phyloP scores from a whole-genome alignment of 1,284 basidiomycete species.

The Malassezia globosa region DNA sequence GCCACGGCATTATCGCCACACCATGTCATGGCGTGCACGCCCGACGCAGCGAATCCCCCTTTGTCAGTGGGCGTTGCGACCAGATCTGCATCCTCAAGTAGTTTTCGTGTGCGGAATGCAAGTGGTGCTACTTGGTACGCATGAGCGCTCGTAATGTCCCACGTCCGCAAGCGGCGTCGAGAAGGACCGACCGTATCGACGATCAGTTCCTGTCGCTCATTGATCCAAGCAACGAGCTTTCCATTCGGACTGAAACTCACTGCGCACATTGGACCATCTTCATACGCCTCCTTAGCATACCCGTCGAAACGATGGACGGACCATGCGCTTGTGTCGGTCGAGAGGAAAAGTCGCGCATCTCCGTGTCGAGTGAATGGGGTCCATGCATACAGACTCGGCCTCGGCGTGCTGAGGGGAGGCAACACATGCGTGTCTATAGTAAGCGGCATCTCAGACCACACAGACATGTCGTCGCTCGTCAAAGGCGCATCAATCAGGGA shows the following conservation, averaged over 20 bases:
- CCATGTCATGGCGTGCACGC: constrained; percentile 59
- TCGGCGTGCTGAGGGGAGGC: constrained; percentile 10
- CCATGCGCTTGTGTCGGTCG: constrained; percentile 16
- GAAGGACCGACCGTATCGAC: constrained; percentile 89
- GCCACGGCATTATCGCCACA: constrained; percentile 91
- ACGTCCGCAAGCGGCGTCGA: constrained; percentile 74
- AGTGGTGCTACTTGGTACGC: constrained; percentile 14
- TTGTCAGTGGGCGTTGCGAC: constrained; percentile 1
- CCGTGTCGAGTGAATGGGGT: constrained; percentile 19
- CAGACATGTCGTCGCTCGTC: constrained; percentile 61
- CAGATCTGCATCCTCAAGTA: constrained; percentile 15
- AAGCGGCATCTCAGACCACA: constrained; percentile 2
- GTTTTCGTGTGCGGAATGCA: constrained; percentile 13
- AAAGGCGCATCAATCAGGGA: constrained; percentile 59
- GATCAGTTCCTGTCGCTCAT: constrained; percentile 63
- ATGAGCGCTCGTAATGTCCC: constrained; percentile 49
- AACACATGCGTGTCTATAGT: constrained; percentile 18
- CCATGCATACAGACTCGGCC: constrained; percentile 19
- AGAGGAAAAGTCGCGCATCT: constrained; percentile 21
- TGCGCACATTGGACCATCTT: constrained; percentile 62
- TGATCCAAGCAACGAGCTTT: constrained; percentile 76
- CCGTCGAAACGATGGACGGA: constrained; percentile 8
- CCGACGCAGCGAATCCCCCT: constrained; percentile 31
- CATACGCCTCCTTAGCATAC: constrained; percentile 15
- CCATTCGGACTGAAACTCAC: constrained; percentile 88